These are phyloP conservation scores for Penicillium sp. DNA, from an alignment of 2,329 filamentous ascomycete genomes.

Conservation along the genomic window DNA sequence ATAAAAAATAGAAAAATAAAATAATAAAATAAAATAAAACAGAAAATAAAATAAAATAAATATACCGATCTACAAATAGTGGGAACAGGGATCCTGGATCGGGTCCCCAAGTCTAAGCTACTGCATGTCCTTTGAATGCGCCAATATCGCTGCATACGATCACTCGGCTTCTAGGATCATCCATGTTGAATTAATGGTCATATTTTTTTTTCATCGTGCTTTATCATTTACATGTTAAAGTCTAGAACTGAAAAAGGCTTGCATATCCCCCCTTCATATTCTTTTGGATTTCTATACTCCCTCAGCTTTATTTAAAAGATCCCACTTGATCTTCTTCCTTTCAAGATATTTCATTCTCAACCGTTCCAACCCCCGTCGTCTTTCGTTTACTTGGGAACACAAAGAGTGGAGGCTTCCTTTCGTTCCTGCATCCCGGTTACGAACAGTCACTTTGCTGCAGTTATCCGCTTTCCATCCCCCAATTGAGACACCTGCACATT, in stretches of 20 bases:
- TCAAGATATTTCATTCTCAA: constrained; percentile 8
- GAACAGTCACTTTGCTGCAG: constrained; percentile 18
- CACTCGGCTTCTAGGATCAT: constrained; percentile 22
- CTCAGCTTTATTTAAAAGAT: constrained; percentile 6
- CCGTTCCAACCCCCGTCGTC: constrained; percentile 5
- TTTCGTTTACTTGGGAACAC: constrained; percentile 2
- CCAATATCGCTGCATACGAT: constrained; percentile 20
- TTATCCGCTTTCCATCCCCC: constrained; percentile 13
- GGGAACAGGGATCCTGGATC: constrained; percentile 20
- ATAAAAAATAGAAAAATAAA: not conserved
- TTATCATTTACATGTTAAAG: constrained; percentile 7
- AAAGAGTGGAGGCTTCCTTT: constrained; percentile 9
- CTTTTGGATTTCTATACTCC: not conserved
- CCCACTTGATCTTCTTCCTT: constrained; percentile 8
- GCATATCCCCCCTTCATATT: constrained; percentile 7
- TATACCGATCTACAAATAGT: constrained; percentile 22
- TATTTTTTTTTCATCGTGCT: not conserved
- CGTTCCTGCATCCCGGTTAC: constrained; percentile 23
- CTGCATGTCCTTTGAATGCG: constrained; percentile 16
- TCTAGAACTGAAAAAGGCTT: constrained; percentile 22
- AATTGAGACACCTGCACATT: constrained; percentile 10
- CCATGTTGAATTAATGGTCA: constrained; percentile 15
- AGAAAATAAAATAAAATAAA: constrained; percentile 3
- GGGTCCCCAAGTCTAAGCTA: constrained; percentile 15
- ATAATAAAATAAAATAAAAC: not conserved